These are phyloP conservation scores for Blepharisma japonicum DNA, from an alignment of 73 alveolate species.

Conservation along the genomic window DNA sequence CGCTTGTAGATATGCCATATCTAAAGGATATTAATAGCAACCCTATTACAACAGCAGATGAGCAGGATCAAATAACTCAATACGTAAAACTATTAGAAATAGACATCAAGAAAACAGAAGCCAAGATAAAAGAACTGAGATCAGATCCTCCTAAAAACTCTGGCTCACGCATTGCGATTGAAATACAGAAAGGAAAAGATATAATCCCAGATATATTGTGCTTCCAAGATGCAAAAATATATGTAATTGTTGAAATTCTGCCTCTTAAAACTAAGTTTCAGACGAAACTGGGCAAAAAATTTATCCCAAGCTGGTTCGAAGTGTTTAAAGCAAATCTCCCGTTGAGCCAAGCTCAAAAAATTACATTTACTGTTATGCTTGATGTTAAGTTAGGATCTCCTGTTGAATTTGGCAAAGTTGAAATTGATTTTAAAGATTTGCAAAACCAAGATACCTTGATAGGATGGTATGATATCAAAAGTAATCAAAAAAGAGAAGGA, in stretches of 20 bases:
- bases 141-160: not conserved
- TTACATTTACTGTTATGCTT: not conserved
- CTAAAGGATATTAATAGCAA: not conserved
- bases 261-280: not conserved
- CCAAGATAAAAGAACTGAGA: not conserved
- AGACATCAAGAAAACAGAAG: not conserved
- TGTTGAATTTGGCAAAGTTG: not conserved
- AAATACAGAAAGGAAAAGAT: slow-evolving; percentile 5
- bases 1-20: not conserved
- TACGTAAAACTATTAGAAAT: too few species aligned
- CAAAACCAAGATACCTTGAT: not conserved
- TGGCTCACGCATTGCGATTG: not conserved
- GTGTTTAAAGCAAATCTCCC: not conserved
- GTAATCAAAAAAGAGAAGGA: not conserved
- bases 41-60: not conserved
- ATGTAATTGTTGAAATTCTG: not conserved
- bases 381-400: not conserved
- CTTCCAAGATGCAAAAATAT: not conserved
- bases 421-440: not conserved
- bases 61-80: not conserved
- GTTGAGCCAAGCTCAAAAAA: not conserved
- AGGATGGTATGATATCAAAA: not conserved
- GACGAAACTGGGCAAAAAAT: not conserved
- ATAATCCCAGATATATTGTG: not conserved
- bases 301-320: slow-evolving; percentile 1